These are phyloP conservation scores for Colletotrichum karsti DNA, from an alignment of 2,329 filamentous ascomycete genomes.

Conservation along the genomic window DNA sequence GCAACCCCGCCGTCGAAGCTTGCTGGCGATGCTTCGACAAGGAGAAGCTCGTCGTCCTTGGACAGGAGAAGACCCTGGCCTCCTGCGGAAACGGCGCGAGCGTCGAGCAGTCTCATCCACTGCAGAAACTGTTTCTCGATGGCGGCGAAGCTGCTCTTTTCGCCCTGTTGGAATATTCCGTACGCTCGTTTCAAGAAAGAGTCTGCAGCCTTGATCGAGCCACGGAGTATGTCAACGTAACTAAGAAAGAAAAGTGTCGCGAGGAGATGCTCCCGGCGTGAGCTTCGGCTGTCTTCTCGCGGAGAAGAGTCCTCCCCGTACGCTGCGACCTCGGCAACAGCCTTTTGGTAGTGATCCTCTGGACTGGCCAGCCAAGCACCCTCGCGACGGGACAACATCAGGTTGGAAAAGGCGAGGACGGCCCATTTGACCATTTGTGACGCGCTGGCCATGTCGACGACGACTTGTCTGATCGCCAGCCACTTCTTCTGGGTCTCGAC, in stretches of 20 bases:
- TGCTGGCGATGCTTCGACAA: slow-evolving; percentile 53
- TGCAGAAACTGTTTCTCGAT: slow-evolving; percentile 58
- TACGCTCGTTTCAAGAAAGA: slow-evolving; percentile 59
- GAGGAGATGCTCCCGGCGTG: slow-evolving; percentile 50
- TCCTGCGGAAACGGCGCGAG: slow-evolving; percentile 62
- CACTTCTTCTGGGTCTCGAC: slow-evolving; percentile 62
- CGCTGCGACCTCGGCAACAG: slow-evolving; percentile 41
- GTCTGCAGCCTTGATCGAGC: slow-evolving; percentile 54
- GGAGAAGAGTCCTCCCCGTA: slow-evolving; percentile 2
- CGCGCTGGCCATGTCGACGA: slow-evolving; percentile 55
- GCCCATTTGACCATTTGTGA: slow-evolving; percentile 57
- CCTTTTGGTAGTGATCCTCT: slow-evolving; percentile 46
- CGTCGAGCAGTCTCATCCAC: slow-evolving; percentile 65
- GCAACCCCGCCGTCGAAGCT: slow-evolving; percentile 43
- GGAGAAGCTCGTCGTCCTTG: slow-evolving; percentile 54
- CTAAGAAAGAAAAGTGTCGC: slow-evolving; percentile 62
- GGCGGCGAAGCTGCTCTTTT: slow-evolving; percentile 44
- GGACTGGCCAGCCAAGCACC: slow-evolving; percentile 39
- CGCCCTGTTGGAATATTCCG: slow-evolving; percentile 50
- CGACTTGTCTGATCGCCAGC: slow-evolving; percentile 55
- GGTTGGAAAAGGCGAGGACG: slow-evolving; percentile 60
- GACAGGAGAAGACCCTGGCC: slow-evolving; percentile 62
- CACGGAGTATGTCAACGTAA: slow-evolving; percentile 59
- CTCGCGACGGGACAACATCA: slow-evolving; percentile 48
- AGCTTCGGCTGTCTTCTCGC: slow-evolving; percentile 34